Evolutionary conservation across 2,329 filamentous ascomycete genomes (phyloP).

Genomic region (Myotisia sp.): DNA sequence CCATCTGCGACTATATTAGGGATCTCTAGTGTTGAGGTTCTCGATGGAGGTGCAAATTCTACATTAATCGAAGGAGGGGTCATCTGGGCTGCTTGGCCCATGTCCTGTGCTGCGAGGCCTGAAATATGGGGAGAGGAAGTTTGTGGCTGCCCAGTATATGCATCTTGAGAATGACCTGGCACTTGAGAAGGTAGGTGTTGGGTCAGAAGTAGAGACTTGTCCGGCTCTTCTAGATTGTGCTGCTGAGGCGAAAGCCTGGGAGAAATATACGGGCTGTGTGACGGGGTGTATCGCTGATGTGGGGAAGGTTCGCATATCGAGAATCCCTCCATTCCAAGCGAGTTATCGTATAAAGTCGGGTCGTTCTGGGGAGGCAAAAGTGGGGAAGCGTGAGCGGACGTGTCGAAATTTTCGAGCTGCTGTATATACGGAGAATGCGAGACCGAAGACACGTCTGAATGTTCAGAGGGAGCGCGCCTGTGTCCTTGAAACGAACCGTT

Average conservation of each 20-base stretch:
- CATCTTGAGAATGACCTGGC: constrained; percentile 23
- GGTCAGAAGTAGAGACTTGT: constrained; percentile 32
- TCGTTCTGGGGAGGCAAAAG: constrained; percentile 61
- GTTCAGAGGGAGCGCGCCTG: constrained; percentile 74
- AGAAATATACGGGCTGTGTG: constrained; percentile 57
- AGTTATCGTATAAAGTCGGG: constrained; percentile 57
- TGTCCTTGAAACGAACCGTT: constrained; percentile 61
- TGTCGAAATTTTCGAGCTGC: constrained; percentile 65
- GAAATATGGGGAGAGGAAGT: constrained; percentile 29
- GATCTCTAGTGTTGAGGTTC: constrained; percentile 51
- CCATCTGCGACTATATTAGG: constrained; percentile 51
- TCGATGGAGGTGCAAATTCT: constrained; percentile 67
- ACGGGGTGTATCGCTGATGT: constrained; percentile 43
- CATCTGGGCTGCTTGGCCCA: constrained; percentile 59
- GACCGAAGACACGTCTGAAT: constrained; percentile 76
- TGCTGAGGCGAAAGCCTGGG: constrained; percentile 51
- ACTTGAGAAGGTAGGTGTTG: constrained; percentile 27
- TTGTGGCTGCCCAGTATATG: constrained; percentile 36
- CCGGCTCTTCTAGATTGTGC: constrained; percentile 45
- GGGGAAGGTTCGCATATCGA: constrained; percentile 55
- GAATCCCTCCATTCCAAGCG: constrained; percentile 64
- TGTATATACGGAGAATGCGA: constrained; percentile 70
- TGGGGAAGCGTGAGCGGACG: constrained; percentile 51
- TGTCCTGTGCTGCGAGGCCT: constrained; percentile 40
- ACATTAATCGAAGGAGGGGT: constrained; percentile 91